Base-by-base conservation (phyloP, 2,329 filamentous ascomycete genomes). In the Scytalidium lignicola region DNA sequence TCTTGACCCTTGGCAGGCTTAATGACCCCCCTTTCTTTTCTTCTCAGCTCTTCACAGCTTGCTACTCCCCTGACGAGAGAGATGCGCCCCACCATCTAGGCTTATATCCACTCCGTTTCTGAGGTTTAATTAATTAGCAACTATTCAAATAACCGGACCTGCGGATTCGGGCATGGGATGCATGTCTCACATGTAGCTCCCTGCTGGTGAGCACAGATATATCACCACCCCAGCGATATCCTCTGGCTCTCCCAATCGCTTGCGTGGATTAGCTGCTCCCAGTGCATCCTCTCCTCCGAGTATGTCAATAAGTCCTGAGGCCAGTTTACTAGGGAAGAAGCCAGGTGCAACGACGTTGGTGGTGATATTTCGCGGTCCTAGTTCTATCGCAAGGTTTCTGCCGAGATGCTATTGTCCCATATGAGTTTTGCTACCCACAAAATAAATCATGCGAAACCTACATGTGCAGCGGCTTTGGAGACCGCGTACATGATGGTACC, bases 301-400 rank as follows among this genome's bases (percentile, higher is more conserved):
- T 55, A 76, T 65, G 51, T 79, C 75, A 65, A 88, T 85, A 41
- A 88, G 60, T 0, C 79, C 83, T 48, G 72, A 76, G 1, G 84
- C 81, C 75, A 88, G 80, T 67, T 86, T 86, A 2, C 76, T 80
- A 2, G 82, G 81, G 66, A 85, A 87, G 64, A 87, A 85, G 0
- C 83, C 83, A 0, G 85, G 85, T 1, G 82, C 80, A 47, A 88
- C 79, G 42, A 78, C 75, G 58, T 88, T 88, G 50, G 78, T 78
- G 10, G 86, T 73, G 56, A 88, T 82, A 56, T 82, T 73, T 12
- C 78, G 69, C 0, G 83, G 82, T 0, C 81, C 84, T 2, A 88
- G 71, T 58, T 88, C 85, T 22, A 89, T 74, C 1, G 86, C 85
- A 8, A 90, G 70, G 59, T 90, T 84, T 60, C 78, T 78, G 46